Evolutionary conservation across 2,329 filamentous ascomycete genomes (phyloP), one percentile per base, ranked within the genome.

Genomic region (Rhexocercosporidium sp.): DNA sequence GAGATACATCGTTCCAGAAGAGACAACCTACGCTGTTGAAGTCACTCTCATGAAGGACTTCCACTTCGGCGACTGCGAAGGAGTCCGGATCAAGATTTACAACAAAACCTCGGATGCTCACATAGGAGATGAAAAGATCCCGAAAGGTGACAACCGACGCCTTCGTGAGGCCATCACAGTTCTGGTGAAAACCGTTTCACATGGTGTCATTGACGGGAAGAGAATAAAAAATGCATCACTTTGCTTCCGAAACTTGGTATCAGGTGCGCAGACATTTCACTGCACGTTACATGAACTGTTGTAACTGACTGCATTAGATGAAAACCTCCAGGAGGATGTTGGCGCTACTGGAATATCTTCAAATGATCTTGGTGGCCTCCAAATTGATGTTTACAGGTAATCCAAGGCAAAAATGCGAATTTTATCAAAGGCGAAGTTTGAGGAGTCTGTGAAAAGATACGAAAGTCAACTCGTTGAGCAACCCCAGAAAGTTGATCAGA

Each of bases 1-100:
- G 11, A n/a, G 53, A 37, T 66, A 66, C 22, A 64, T 70, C n/a
- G n/a, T 62, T 20, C 49, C 68, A 2, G 65, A 67, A 41, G 25
- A 59, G 18, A 49, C 47, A 6, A 20, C n/a, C 1, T 70, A 67
- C 27, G 65, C 62, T n/a, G 39, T 70, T 7, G 53, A 70, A 16
- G 20, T 70, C 29, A 66, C n/a, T 29, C 47, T 67, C 0, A 67
- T 64, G 49, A 64, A 66, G n/a, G 68, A 65, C 6, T 68, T 53
- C 34, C 18, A 37, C n/a, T 62, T 27, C 11, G 54, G 34, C 1
- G 25, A 54, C 18, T 61, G 18, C 27, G 39, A 59, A n/a, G 37
- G 39, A 14, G 25, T 56, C 16, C 9, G n/a, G 2, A 34, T 61
- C 18, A 16, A 14, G 4, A 22, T 53, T 7, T 18, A 31, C 7